Conservation (phyloP, 768 basidiomycete species). For the Kwoniella sp. region DNA sequence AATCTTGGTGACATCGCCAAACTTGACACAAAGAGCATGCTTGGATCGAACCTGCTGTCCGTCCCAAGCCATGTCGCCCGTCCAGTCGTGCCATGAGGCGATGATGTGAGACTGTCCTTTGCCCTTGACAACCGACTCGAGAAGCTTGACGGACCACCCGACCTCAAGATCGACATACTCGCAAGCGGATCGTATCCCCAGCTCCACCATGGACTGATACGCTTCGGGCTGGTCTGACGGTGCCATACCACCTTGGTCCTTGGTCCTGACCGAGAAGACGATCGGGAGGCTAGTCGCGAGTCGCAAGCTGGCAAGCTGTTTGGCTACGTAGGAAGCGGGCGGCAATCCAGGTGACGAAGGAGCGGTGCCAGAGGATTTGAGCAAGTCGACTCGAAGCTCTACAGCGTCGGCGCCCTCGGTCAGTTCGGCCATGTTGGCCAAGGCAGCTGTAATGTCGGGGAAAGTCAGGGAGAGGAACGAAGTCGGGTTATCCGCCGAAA, state of each 20-base stretch:
- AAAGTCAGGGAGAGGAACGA: constrained; percentile 92
- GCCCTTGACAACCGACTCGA: constrained; percentile 58
- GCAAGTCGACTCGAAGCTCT: constrained; percentile 88
- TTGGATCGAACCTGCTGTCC: constrained; percentile 63
- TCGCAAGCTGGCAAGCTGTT: constrained; percentile 74
- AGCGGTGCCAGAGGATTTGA: constrained; percentile 56
- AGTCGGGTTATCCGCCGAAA: constrained; percentile 58
- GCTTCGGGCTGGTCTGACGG: constrained; percentile 71
- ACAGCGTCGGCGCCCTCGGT: constrained; percentile 82
- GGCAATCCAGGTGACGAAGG: constrained; percentile 60
- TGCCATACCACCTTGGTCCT: constrained; percentile 85
- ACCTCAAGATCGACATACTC: constrained; percentile 94
- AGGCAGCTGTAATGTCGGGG: constrained; percentile 71
- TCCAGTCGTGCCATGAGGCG: constrained; percentile 94
- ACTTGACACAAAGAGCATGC: constrained; percentile 61
- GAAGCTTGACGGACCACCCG: constrained; percentile 62
- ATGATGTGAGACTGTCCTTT: constrained; percentile 77
- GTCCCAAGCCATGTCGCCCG: constrained; percentile 77
- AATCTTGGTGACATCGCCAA: constrained; percentile 89
- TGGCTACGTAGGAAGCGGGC: constrained; percentile 65
- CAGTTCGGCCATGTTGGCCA: constrained; percentile 66
- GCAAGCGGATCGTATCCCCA: constrained; percentile 75
- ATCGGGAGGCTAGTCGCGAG: constrained; percentile 75
- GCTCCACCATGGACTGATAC: constrained; percentile 67
- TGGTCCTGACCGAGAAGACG: constrained; percentile 84